Conservation (phyloP, 179 eudicot genomes). For the Vitellaria paradoxa region DNA sequence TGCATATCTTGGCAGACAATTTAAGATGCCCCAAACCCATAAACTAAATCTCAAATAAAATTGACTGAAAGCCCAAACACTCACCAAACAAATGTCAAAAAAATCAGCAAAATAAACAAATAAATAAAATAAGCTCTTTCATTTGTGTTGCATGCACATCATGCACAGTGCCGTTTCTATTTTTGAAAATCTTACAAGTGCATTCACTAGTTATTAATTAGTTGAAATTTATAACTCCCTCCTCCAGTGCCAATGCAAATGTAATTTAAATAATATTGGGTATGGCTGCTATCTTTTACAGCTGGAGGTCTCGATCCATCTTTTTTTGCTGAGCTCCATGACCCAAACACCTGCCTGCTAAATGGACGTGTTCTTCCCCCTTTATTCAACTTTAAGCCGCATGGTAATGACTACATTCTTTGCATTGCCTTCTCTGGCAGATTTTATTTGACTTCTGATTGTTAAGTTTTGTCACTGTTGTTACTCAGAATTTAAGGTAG, state of each 20-base stretch:
- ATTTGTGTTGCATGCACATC: constrained; percentile 6
- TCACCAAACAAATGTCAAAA: no score
- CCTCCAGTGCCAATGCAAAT: not conserved
- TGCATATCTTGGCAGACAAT: no score
- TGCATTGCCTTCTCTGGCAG: not conserved
- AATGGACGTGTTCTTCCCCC: constrained; percentile 75
- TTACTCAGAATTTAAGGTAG: constrained; percentile 37
- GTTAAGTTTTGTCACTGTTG: not conserved
- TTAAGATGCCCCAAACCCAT: no score
- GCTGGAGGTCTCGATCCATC: constrained; percentile 65
- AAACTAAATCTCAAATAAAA: no score
- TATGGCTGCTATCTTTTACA: constrained; percentile 24
- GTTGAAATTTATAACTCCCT: no score
- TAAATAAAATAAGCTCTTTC: not conserved
- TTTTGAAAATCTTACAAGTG: not conserved
- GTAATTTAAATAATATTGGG: not conserved
- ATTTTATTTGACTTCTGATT: not conserved
- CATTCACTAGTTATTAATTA: not conserved
- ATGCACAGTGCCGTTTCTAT: not conserved
- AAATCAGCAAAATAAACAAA: no score
- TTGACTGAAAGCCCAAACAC: no score
- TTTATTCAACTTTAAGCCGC: constrained; percentile 70
- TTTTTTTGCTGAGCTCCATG: constrained; percentile 78
- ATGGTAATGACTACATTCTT: constrained; percentile 31
- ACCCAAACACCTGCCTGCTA: constrained; percentile 67